Evolutionary conservation across 1,284 basidiomycete genomes (phyloP), one percentile per base, ranked within the genome.

Genomic region (Ustilago shanxiensis): DNA sequence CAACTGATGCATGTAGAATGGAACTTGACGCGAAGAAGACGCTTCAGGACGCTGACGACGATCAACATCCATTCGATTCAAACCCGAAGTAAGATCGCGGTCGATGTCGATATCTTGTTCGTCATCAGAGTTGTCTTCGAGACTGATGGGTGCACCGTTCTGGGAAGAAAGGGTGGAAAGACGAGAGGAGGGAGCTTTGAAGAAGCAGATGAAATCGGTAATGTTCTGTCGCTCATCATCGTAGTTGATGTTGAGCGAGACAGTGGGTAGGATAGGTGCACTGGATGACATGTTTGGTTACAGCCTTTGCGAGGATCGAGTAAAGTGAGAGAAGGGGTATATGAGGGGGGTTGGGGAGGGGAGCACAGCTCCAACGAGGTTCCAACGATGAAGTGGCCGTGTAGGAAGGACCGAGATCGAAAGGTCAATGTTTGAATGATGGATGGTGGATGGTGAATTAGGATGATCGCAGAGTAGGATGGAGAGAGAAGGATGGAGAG

Each of bases 1-100:
- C 93, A 99, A 88, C 84, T 95, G 93, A 59, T 90, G 89, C 90
- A 95, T 93, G 86, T 99, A 99, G 88, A 98, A 96, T 24, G 91
- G 86, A 10, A 80, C 63, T 11, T 71, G 29, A 10, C 74, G 63
- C 20, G 62, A 70, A 11, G 62, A 51, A 3, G 60, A 65, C 10
- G 65, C 54, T 20, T 31, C 28, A n/a, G 64, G 54, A 8, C 24
- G 39, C 16, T 3, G 22, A 33, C 56, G 53, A 33, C 44, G 53
- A 29, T 75, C 68, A 31, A 77, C 74, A 29, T 77, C 62, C 72
- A 80, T 74, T 2, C 66, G 72, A 29, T 79, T 55, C 16, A 73
- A 45, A 13, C 63, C 45, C 2, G 64, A 67, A 29, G 58, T 60
- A 11, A 79, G 45, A 3, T 67, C 60, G 14, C 60, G 60, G 7